These are phyloP conservation scores for Scheffersomyces illinoinensis DNA, from an alignment of 1,139 yeast species.

Conservation along the genomic window DNA sequence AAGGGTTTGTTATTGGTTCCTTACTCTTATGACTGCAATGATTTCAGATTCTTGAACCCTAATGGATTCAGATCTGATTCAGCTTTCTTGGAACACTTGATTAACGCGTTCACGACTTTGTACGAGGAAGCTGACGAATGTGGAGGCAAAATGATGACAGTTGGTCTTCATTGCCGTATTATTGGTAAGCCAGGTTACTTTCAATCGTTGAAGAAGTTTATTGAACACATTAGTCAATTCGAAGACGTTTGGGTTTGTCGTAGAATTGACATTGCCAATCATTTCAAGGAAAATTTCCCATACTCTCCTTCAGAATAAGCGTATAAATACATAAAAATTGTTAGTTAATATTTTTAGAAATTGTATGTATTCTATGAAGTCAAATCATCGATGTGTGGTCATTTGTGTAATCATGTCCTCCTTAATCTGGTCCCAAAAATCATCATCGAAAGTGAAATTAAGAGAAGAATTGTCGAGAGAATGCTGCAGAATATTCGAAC, in stretches of 20 bases:
- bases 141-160: slow-evolving; percentile 38
- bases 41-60: slow-evolving; percentile 11
- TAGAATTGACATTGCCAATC: slow-evolving; percentile 33
- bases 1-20: slow-evolving; percentile 35
- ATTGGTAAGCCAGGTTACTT: slow-evolving; percentile 38
- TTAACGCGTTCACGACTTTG: slow-evolving; percentile 34
- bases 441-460: background rate
- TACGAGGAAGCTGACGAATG: slow-evolving; percentile 22
- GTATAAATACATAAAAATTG: background rate
- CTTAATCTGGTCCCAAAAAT: background rate
- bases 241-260: slow-evolving; percentile 38
- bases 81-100: slow-evolving; percentile 18
- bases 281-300: slow-evolving; percentile 23
- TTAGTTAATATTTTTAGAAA: too few species aligned
- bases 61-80: slow-evolving; percentile 10
- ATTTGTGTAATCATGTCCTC: background rate
- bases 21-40: slow-evolving; percentile 21
- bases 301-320: background rate
- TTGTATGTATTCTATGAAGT: background rate
- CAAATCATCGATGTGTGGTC: background rate
- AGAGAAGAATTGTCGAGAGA: background rate
- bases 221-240: slow-evolving; percentile 29
- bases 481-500: background rate
- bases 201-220: slow-evolving; percentile 32
- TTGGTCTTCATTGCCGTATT: slow-evolving; percentile 35